Evolutionary conservation across 106 monocot species (phyloP), one percentile per base, ranked within the genome.

Genomic region (Allium sativum): DNA sequence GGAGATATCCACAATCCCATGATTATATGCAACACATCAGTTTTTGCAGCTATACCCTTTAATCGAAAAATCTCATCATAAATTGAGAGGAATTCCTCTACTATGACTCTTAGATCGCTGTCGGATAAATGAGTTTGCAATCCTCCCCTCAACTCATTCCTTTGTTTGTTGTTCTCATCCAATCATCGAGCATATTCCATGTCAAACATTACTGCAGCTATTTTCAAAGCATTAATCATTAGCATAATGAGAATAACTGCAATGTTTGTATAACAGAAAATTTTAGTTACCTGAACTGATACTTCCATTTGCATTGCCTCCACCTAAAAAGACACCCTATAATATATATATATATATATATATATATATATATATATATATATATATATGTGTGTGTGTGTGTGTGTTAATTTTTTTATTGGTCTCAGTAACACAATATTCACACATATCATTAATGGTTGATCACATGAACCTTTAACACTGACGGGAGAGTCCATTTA

Each of bases 401-500:
- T 6, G 53, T 47, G 47, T 12, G 9, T 8, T 47, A 47, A 12
- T 47, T 12, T 78, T 65, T 69, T 62, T 53, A 40, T 70, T 42
- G 74, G 58, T 62, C 48, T 62, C 74, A 53, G 69, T 20, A 22
- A 10, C 62, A n/a, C 80, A 64, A 62, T n/a, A n/a, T n/a, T n/a
- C n/a, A n/a, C n/a, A n/a, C n/a, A n/a, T n/a, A n/a, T n/a, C n/a
- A n/a, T n/a, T n/a, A n/a, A n/a, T n/a, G 68, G 61, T 53, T 52
- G 63, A 40, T 44, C 66, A 50, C 78, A 70, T 14, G 75, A 67
- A 50, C 65, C 70, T 48, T 64, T 85, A 57, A 50, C 69, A 56
- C 86, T 86, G 12, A 58, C 72, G 45, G 85, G 82, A 9, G 89
- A 85, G n/a, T 79, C 85, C 62, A 81, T 85, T 41, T 81, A 81